Base-by-base conservation (phyloP, 345 rosid species). In the Luvunga scandens region DNA sequence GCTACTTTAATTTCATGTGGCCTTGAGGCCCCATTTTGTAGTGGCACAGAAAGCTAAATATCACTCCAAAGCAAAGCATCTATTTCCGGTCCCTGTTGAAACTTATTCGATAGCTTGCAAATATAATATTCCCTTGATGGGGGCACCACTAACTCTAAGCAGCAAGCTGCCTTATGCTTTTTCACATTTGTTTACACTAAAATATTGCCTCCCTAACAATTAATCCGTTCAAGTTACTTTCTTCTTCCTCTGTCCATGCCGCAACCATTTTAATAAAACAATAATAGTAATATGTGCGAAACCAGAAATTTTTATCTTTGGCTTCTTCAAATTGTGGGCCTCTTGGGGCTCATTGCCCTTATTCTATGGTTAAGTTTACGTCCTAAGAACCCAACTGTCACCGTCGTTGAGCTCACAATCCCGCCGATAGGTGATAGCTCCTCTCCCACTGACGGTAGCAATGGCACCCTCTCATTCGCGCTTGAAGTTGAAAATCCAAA, bases 401-500 rank as follows among this genome's bases (percentile, higher is more conserved):
- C 84, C 9, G 56, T 87, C 53, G 27, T 70, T 4, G 79, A 82
- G 4, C 27, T 89, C 72, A 80, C 85, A 5, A 39, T 84, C 65
- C 87, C 87, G 2, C 66, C 78, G 1, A 27, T 66, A 9, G 65
- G 73, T 72, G 39, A 59, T 1, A 18, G 42, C n/a, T 25, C 74
- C 50, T 73, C 73, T 16, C n/a, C 56, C 45, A 16, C 79, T 6
- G 36, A 28, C 57, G 33, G 50, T 16, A 71, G 61, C 27, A 64
- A 74, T 50, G 79, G 75, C 24, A 48, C 71, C 50, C 19, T 89
- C 24, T 48, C 63, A 0, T 87, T 81, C 25, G 63, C n/a, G 8
- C 82, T 89, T 4, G 79, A 86, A 72, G 73, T 85, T 28, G 7
- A 62, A 31, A 89, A 87, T 71, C 81, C 84, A 25, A 88, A 84